Base-by-base conservation (phyloP, 371 early-diverging fungal genomes). In the Mucor indicus region DNA sequence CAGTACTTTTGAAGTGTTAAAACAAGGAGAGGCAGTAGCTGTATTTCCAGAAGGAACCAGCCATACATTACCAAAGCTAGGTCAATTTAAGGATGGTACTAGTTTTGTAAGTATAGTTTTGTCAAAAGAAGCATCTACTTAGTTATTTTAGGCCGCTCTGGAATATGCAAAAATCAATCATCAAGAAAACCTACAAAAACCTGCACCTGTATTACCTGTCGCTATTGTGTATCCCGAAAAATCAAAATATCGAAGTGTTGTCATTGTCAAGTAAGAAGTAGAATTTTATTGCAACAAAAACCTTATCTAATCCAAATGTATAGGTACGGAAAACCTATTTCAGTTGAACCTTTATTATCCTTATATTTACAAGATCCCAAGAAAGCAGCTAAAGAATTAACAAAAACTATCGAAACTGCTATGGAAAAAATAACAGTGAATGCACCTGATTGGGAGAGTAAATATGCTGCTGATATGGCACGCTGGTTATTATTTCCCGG, bases 41-140 rank as follows among this genome's bases (percentile, higher is more conserved):
- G 72, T 79, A 2, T 81, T 81, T 46, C 82, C 82, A 7, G 82
- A 81, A 57, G 82, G 82, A 19, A 77, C 72, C 6, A 69, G 69
- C 38, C 75, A 78, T 49, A 75, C 79, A 3, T 43, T 78, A 24
- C 75, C 79, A 2, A 50, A 58, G 22, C 22, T 78, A 29, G 67
- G 69, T 21, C 35, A 49, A 1, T 71, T 75, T 23, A 78, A 75
- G 42, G 79, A 78, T 37, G 79, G 79, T 0, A 51, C 67, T 11
- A 71, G 72, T 37, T 78, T 70, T 64, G 75, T 74, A 67, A 50
- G n/a, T n/a, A n/a, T n/a, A n/a, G 68, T 50, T 13, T 20, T 38
- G 23, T 35, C 9, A 36, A 24, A 23, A 7, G 8, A 15, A 22
- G 0, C 5, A 7, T 31, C 13, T 22, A 2, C 10, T 3, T 22